Evolutionary conservation across 202 grass and related monocot species (phyloP).

Genomic region (Alloteropsis angusta): DNA sequence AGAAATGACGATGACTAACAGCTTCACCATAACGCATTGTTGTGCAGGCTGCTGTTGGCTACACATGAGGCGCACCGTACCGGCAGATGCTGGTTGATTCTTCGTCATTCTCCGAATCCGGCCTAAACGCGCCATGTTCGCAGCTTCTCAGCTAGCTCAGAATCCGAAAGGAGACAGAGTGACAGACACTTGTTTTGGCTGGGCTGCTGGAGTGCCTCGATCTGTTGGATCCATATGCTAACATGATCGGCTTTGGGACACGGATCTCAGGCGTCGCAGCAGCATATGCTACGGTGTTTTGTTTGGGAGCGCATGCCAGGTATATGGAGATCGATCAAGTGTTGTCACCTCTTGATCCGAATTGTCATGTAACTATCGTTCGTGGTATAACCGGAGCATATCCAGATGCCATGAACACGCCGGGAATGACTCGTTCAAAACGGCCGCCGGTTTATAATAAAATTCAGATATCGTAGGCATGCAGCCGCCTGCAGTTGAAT

Average conservation of each 20-base stretch:
- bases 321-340: background rate
- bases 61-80: background rate
- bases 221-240: conserved; percentile 9
- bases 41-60: conserved; percentile 5
- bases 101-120: background rate
- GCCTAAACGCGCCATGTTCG: background rate
- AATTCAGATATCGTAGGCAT: background rate
- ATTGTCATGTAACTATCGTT: background rate
- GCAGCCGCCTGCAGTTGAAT: background rate
- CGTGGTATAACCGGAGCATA: conserved; percentile 15
- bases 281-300: background rate
- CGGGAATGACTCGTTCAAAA: conserved; percentile 7
- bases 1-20: conserved; percentile 4
- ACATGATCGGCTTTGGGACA: background rate
- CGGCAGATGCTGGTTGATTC: background rate
- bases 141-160: background rate
- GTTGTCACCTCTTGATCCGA: background rate
- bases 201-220: background rate
- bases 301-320: background rate
- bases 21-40: background rate
- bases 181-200: background rate
- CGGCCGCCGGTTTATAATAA: background rate
- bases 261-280: background rate
- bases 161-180: too few relatives aligned
- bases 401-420: background rate